Evolutionary conservation across 805 yeast genomes (phyloP), one percentile per base, ranked within the genome.

Genomic region (Huiozyma sinensis): DNA sequence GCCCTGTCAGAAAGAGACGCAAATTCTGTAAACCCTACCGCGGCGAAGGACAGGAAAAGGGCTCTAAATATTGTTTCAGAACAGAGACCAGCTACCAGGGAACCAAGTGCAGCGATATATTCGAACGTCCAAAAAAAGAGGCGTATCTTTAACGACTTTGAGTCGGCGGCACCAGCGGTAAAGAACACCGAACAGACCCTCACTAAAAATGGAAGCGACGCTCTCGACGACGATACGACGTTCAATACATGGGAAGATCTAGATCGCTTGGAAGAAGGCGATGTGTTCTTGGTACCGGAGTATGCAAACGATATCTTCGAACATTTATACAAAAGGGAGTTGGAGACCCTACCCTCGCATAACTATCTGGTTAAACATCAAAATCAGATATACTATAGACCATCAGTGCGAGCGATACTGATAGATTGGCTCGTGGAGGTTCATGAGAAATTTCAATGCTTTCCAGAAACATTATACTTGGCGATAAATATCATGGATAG

Each of bases 361-460:
- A 73, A 77, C 50, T 85, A 84, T 59, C 64, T 84, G 33, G 70
- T 66, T 48, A 56, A 53, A 32, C 34, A 33, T 63, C 84, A 81
- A 60, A 72, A 75, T 41, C 77, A 77, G 47, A 29, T 34, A 35
- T 77, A 77, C 47, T 64, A 86, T 52, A 77, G 82, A 54, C 95
- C 95, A 45, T 76, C 78, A 48, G 83, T 84, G 83, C 75, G 97
- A 52, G 80, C 87, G 6, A 83, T 88, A 42, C 67, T 88, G 46
- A 86, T 88, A n/a, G 95, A 89, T 65, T 88, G 97, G 97, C 70
- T 88, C 52, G 86, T 86, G 8, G 94, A 86, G 59, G 89, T 88
- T 60, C 96, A 87, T 66, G 70, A 79, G 52, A 75, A 85, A 60
- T 88, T 88, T 64, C 74, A 89, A 51, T 72, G 89, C 49, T 70